phyloP scores from a whole-genome alignment of 305 asterid species.

The Andrographis paniculata region DNA sequence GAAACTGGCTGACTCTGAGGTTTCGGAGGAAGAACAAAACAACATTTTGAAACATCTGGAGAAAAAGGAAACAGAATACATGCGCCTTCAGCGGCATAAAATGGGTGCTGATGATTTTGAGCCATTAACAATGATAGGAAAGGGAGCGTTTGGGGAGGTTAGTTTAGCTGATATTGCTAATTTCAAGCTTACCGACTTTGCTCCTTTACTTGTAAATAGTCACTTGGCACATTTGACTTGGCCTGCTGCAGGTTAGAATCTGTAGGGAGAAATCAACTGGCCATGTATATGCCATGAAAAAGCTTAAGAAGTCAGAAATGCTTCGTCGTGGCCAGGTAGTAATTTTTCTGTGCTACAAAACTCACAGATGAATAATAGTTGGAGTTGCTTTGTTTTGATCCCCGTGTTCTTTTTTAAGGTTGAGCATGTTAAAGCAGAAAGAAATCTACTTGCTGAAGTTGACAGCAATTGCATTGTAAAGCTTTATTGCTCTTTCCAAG shows the following conservation, averaged over 20 bases:
- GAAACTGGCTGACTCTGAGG: constrained; percentile 80
- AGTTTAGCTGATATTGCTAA: constrained; percentile 6
- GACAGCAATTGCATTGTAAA: constrained; percentile 89
- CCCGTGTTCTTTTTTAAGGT: constrained; percentile 33
- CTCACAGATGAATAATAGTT: not conserved
- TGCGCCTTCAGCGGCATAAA: constrained; percentile 90
- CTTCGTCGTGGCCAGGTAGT: constrained; percentile 90
- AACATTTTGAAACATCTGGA: constrained; percentile 64
- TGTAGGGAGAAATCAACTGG: constrained; percentile 89
- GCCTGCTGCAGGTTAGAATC: constrained; percentile 53
- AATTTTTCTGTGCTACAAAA: not conserved
- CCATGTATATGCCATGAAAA: constrained; percentile 94
- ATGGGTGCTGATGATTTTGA: constrained; percentile 88
- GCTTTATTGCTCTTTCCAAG: constrained; percentile 85
- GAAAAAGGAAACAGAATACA: constrained; percentile 81
- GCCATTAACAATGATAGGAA: constrained; percentile 80
- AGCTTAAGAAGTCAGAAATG: constrained; percentile 97
- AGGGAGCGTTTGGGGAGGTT: constrained; percentile 94
- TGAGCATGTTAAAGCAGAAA: constrained; percentile 95
- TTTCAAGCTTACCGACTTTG: not conserved
- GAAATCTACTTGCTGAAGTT: constrained; percentile 87
- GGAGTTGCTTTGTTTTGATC: constrained; percentile 1
- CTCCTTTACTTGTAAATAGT: not conserved
- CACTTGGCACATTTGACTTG: not conserved
- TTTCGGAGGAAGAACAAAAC: constrained; percentile 77